A percentile compares a stretch with the other conserved stretches of the same genome.
These are phyloP conservation scores for Mortierella sp. DNA, from an alignment of 371 early-diverging fungal genomes.

Conservation along the genomic window DNA sequence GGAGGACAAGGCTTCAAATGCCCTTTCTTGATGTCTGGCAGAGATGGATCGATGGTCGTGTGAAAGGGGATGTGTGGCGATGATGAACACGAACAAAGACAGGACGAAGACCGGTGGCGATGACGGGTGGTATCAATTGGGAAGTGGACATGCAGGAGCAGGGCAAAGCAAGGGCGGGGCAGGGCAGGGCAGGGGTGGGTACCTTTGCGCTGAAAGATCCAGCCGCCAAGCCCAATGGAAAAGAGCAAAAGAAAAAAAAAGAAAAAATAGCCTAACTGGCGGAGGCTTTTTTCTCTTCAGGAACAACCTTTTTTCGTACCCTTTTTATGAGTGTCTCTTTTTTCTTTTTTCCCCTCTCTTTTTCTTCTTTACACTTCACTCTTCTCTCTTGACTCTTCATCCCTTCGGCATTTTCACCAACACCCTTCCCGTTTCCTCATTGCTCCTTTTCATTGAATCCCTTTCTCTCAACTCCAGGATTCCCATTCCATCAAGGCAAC, in stretches of 20 bases:
- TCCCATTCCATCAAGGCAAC: background rate
- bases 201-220: background rate
- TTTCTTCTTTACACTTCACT: background rate
- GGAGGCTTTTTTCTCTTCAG: conserved; percentile 12
- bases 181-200: background rate
- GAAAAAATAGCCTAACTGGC: background rate
- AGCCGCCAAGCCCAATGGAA: background rate
- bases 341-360: conserved; percentile 5
- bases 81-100: background rate
- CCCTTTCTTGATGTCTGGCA: background rate
- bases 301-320: conserved; percentile 21
- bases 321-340: background rate
- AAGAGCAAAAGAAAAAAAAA: too few relatives aligned
- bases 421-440: background rate
- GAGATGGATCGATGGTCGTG: background rate
- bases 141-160: background rate
- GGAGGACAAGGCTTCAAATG: background rate
- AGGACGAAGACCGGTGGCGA: too few relatives aligned
- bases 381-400: background rate
- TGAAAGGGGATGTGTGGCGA: background rate
- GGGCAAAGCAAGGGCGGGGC: background rate
- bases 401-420: background rate
- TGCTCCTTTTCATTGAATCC: background rate
- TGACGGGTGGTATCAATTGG: background rate
- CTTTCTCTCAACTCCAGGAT: background rate